These are phyloP conservation scores for Xylaria scruposa DNA, from an alignment of 495 filamentous ascomycete genomes.

Conservation along the genomic window DNA sequence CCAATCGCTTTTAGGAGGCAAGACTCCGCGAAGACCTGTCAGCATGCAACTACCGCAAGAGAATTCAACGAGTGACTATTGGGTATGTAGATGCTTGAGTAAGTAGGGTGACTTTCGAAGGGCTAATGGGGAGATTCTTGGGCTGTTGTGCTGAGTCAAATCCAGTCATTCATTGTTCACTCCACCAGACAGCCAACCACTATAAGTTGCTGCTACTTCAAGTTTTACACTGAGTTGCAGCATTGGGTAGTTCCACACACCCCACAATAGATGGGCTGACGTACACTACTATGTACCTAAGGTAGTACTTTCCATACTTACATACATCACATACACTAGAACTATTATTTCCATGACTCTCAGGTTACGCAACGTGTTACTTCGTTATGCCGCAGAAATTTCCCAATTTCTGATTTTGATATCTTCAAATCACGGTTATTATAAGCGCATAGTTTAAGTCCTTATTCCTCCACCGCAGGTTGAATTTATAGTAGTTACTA, in stretches of 20 bases:
- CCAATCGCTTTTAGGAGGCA: neutral
- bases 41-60: slow-evolving; percentile 1
- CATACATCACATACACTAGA: neutral
- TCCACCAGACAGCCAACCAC: slow-evolving; percentile 5
- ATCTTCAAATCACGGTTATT: too few relatives aligned
- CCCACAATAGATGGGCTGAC: slow-evolving; percentile 3
- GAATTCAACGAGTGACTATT: neutral
- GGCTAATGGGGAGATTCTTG: neutral
- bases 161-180: slow-evolving; percentile 1
- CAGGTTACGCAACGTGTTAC: neutral
- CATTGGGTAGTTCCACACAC: neutral
- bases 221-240: neutral
- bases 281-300: too few relatives aligned
- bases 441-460: neutral
- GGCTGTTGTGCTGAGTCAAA: slow-evolving; percentile 20
- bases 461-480: neutral
- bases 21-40: neutral
- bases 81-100: neutral
- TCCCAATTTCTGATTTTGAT: neutral
- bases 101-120: neutral
- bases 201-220: neutral
- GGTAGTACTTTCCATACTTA: neutral
- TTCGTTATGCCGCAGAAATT: neutral
- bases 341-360: neutral
- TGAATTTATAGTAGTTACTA: too few relatives aligned